Conservation (phyloP, 768 basidiomycete genomes). For the Lentinula boryana region DNA sequence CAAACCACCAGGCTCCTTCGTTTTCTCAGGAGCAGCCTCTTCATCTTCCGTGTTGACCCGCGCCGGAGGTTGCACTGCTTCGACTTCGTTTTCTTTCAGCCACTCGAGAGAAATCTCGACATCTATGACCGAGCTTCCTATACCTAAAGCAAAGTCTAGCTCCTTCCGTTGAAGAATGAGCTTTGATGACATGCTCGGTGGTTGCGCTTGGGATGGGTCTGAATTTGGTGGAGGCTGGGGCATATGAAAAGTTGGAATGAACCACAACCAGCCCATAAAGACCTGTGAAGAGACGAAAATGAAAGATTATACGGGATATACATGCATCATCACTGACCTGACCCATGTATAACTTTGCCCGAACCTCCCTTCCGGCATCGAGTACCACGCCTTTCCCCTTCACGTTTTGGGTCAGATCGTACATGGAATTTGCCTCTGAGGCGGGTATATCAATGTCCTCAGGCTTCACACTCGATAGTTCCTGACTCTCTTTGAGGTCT, state of each 20-base stretch:
- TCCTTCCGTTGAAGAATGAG: slow-evolving; percentile 53
- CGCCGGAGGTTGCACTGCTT: slow-evolving; percentile 20
- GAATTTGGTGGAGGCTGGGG: slow-evolving; percentile 34
- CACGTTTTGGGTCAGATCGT: slow-evolving; percentile 27
- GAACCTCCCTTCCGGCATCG: slow-evolving; percentile 61
- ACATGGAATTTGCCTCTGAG: slow-evolving; percentile 39
- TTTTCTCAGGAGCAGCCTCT: slow-evolving; percentile 15
- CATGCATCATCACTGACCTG: slow-evolving; percentile 34
- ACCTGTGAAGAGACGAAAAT: slow-evolving; percentile 32
- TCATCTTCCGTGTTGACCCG: slow-evolving; percentile 14
- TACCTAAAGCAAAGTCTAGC: slow-evolving; percentile 72
- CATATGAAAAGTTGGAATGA: slow-evolving; percentile 82
- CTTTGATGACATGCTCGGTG: slow-evolving; percentile 18
- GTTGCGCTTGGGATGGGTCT: slow-evolving; percentile 5
- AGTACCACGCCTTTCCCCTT: slow-evolving; percentile 45
- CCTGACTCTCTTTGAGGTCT: slow-evolving; percentile 21
- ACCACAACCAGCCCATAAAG: slow-evolving; percentile 82
- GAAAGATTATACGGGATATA: not conserved
- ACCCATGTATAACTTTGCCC: slow-evolving; percentile 68
- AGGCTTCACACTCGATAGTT: slow-evolving; percentile 2
- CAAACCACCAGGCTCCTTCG: slow-evolving; percentile 22
- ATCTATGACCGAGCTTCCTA: slow-evolving; percentile 62
- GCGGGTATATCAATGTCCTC: slow-evolving; percentile 21
- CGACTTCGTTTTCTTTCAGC: slow-evolving; percentile 17
- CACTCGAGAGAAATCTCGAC: slow-evolving; percentile 60